Base-by-base conservation (phyloP, 1,139 yeast species). In the Groenewaldozyma sp. region DNA sequence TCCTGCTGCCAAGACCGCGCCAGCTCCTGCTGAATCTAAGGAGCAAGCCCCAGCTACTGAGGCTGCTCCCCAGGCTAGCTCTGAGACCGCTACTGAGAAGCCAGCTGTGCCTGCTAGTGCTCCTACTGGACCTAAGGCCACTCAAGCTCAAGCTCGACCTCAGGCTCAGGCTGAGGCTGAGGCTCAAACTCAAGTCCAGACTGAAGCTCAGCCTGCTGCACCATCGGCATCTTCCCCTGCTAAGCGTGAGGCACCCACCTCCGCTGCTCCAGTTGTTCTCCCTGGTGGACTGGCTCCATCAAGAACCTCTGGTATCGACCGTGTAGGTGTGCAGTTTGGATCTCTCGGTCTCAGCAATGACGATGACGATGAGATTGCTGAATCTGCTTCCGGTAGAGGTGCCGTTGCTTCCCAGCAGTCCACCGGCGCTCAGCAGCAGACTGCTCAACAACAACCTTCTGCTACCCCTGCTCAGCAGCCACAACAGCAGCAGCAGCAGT, bases 271-370 rank as follows among this genome's bases (percentile, higher is more conserved):
- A 48, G 91, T 82, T 45, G 78, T 80, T 39, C 73, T 82, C 55
- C 91, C 91, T 49, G 57, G 54, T 17, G 33, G 33, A 16, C 33
- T 16, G 33, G 33, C 17, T 14, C 33, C 33, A 13, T 60, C 70
- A 31, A 60, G 70, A 37, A 67, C 66, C 38, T 57, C 54, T 28
- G 58, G 69, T 53, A 64, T 69, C 46, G 72, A 72, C 53, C 68
- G 74, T 43, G 77, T 76, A 38, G 84, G 82, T 49, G 81, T 79
- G 41, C 79, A 82, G 39, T 80, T 80, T 53, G 86, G 87, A 39
- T 74, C 82, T 14, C 67, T 77, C 59, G 65, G 75, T 31, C 64
- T 63, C 32, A 55, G 57, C 35, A 67, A 60, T 38, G 55, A 55
- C 37, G 61, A 56, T 24, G 61, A 56, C 27, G 50, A 52, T 24